These are phyloP conservation scores for Pinus albicaulis DNA, from an alignment of 75 land plant species.

Conservation along the genomic window DNA sequence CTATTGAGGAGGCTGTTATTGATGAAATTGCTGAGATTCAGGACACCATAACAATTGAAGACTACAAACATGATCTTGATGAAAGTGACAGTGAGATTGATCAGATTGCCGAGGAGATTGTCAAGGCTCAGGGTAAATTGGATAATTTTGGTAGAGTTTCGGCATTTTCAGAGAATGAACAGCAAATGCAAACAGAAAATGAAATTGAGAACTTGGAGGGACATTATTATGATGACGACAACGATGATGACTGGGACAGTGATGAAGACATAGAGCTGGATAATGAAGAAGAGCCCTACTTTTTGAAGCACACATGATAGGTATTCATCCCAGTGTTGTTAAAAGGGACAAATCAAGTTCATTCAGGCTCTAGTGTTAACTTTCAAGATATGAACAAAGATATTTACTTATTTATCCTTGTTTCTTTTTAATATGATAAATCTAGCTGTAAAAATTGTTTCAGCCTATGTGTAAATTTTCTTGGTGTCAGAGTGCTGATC, in stretches of 20 bases:
- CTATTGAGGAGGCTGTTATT: conserved; percentile 7
- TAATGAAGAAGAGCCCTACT: conserved; percentile 2
- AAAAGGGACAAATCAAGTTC: not conserved
- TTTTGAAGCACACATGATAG: not conserved
- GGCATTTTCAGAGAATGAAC: conserved; percentile 58
- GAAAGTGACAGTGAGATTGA: conserved; percentile 33
- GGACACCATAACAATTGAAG: conserved; percentile 13
- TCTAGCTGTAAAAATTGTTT: not conserved
- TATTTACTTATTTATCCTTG: not conserved
- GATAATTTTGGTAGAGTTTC: conserved; percentile 20
- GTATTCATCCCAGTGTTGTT: not conserved
- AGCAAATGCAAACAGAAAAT: conserved; percentile 7
- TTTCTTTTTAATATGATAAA: not conserved
- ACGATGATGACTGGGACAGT: conserved; percentile 13
- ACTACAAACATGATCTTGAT: conserved; percentile 11
- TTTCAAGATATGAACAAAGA: not conserved
- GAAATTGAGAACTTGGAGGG: conserved; percentile 9
- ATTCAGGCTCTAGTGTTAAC: not conserved
- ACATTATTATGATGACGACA: conserved; percentile 7
- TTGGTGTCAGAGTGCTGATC: not conserved
- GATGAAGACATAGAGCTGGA: conserved; percentile 18
- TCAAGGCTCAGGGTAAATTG: conserved; percentile 13
- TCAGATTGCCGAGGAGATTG: conserved; percentile 34
- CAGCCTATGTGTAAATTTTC: not conserved
- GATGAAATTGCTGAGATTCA: conserved; percentile 15